These are phyloP conservation scores for Solanum tarapatanum DNA, from an alignment of 257 asterid species.

Conservation along the genomic window DNA sequence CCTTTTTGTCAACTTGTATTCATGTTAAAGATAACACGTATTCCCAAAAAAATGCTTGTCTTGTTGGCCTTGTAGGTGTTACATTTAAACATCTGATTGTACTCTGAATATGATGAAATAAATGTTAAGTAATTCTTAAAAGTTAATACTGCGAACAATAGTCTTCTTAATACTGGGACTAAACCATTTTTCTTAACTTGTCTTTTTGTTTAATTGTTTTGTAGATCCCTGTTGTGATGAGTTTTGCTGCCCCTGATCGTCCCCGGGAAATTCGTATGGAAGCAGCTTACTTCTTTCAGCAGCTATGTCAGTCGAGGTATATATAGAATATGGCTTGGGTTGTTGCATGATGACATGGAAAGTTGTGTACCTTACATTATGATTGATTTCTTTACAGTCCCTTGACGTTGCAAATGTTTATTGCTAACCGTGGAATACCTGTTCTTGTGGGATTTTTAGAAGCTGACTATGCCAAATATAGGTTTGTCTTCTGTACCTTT, in stretches of 20 bases:
- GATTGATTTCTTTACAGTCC: constrained; percentile 46
- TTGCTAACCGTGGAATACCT: constrained; percentile 96
- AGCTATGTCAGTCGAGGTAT: constrained; percentile 96
- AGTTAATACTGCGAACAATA: neutral
- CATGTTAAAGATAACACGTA: constrained; percentile 65
- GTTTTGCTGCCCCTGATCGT: constrained; percentile 89
- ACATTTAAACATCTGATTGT: neutral
- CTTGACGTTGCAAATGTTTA: constrained; percentile 91
- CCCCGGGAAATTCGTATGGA: constrained; percentile 94
- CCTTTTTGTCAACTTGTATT: neutral
- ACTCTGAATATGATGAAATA: neutral
- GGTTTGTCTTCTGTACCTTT: constrained; percentile 38
- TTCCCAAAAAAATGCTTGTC: constrained; percentile 86
- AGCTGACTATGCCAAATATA: constrained; percentile 93
- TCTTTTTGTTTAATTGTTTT: neutral
- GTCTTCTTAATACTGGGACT: neutral
- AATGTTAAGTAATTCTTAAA: neutral
- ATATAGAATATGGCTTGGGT: constrained; percentile 3
- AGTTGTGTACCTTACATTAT: neutral
- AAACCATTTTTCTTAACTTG: neutral
- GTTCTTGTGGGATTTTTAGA: constrained; percentile 93
- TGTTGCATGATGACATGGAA: neutral
- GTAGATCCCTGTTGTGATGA: constrained; percentile 88
- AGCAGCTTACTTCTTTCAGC: constrained; percentile 93
- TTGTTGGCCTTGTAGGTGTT: constrained; percentile 79